Conservation (phyloP, 2,329 filamentous ascomycete genomes). For the Whalleya microplaca region DNA sequence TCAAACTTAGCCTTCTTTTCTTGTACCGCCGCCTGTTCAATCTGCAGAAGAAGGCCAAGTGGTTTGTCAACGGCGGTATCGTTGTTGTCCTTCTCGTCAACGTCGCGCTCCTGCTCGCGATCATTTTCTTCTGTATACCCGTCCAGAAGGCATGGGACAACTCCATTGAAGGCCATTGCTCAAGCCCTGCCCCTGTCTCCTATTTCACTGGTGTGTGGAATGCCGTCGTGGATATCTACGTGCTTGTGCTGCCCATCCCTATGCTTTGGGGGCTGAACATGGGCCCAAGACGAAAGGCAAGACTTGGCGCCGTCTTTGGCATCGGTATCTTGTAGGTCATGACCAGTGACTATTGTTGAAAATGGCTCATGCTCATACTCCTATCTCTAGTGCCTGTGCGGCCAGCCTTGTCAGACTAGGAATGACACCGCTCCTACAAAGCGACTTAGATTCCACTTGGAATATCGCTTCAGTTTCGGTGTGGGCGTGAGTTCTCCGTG, state of each 20-base stretch:
- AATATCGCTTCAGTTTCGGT: constrained; percentile 8
- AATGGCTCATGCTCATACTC: too few species aligned
- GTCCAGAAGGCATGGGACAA: constrained; percentile 7
- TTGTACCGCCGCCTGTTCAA: constrained; percentile 9
- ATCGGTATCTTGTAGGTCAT: constrained; percentile 9
- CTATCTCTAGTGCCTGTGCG: constrained; percentile 1
- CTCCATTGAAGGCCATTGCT: constrained; percentile 2
- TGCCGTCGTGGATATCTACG: constrained; percentile 6
- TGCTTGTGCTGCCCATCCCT: constrained; percentile 6
- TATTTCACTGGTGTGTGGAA: constrained; percentile 8
- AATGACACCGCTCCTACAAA: constrained; percentile 9
- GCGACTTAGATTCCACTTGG: constrained; percentile 4
- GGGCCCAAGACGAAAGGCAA: constrained; percentile 2
- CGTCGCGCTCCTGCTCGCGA: constrained; percentile 1
- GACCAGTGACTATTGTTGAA: not conserved
- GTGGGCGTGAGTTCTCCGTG: constrained; percentile 5
- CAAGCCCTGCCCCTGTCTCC: not conserved
- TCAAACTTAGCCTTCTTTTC: constrained; percentile 13
- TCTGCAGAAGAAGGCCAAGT: constrained; percentile 5
- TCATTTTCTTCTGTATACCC: constrained; percentile 9
- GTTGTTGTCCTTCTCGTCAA: constrained; percentile 1
- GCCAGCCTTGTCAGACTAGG: constrained; percentile 9
- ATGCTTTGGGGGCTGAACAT: constrained; percentile 6
- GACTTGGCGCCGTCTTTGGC: constrained; percentile 5
- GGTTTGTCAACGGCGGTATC: constrained; percentile 4